These are phyloP conservation scores for Teratosphaeria gauchensis DNA, from an alignment of 2,329 filamentous ascomycete genomes.

Conservation along the genomic window DNA sequence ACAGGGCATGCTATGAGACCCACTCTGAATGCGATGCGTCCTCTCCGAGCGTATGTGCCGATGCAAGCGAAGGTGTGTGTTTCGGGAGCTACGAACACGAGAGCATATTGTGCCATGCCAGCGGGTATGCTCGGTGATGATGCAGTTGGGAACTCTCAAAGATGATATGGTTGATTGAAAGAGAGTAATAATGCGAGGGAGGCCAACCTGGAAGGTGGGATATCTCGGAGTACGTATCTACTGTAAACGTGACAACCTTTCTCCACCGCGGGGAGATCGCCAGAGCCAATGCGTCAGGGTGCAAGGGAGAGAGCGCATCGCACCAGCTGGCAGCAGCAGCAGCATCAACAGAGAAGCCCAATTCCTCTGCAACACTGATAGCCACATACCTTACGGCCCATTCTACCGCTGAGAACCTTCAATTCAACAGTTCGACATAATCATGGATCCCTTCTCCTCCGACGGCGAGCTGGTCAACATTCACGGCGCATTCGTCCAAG, in stretches of 20 bases:
- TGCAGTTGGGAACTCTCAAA: background rate
- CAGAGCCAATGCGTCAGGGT: background rate
- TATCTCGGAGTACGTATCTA: no score
- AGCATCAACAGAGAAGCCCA: background rate
- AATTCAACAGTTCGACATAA: conserved; percentile 20
- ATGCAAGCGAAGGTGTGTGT: background rate
- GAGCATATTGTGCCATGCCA: background rate
- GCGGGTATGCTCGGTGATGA: background rate
- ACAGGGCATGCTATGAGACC: background rate
- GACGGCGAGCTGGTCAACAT: conserved; percentile 61
- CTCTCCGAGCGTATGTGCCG: background rate
- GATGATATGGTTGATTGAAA: background rate
- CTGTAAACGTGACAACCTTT: background rate
- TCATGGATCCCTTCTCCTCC: conserved; percentile 52
- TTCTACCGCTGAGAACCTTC: background rate
- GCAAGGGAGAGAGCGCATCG: background rate
- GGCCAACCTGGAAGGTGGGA: no score
- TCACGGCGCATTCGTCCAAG: conserved; percentile 59
- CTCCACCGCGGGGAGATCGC: background rate
- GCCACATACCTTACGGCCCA: no score
- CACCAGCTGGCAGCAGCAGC: background rate
- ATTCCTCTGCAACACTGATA: background rate
- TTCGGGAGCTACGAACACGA: background rate
- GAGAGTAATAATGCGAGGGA: no score
- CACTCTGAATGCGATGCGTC: background rate